A percentile compares a stretch with the other conserved stretches of the same genome.
phyloP scores from a whole-genome alignment of 1,284 basidiomycete species.

The Pseudozyma sp. region DNA sequence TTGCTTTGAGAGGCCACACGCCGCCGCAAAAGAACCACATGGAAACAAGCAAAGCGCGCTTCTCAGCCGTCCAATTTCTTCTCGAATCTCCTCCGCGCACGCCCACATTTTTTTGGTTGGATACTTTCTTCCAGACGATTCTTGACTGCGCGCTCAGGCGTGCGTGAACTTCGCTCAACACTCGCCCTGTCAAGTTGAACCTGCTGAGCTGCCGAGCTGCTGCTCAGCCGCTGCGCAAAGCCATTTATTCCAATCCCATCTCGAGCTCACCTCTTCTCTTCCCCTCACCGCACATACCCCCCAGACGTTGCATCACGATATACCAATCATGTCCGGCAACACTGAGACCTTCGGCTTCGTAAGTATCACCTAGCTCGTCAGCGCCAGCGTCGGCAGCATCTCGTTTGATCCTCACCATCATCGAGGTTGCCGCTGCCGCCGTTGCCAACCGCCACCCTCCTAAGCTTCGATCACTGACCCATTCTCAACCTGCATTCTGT shows the following conservation, averaged over 20 bases:
- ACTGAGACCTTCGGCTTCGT: conserved; percentile 67
- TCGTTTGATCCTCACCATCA: background rate
- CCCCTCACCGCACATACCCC: conserved; percentile 27
- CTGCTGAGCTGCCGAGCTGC: too few relatives aligned
- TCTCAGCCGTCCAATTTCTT: conserved; percentile 10
- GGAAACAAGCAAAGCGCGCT: conserved; percentile 11
- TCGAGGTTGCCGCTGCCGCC: background rate
- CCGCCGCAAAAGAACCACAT: conserved; percentile 27
- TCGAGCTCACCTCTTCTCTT: background rate
- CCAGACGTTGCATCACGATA: conserved; percentile 22
- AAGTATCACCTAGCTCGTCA: conserved; percentile 22
- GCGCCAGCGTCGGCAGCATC: background rate
- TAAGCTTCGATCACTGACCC: conserved; percentile 12
- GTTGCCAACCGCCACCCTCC: background rate
- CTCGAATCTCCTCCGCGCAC: conserved; percentile 10
- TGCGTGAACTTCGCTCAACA: conserved; percentile 22
- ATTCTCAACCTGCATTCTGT: background rate
- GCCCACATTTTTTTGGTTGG: background rate
- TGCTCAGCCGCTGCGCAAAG: conserved; percentile 16
- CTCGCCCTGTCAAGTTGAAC: background rate
- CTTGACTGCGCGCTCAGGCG: conserved; percentile 1
- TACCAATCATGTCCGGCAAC: conserved; percentile 60
- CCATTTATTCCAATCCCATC: conserved; percentile 34
- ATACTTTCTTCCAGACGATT: conserved; percentile 11
- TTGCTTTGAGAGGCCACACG: background rate